Percentiles rank a stretch among this genome's conserved stretches.
phyloP scores from a whole-genome alignment of 192 early-diverging fungal genomes.

The Coemansia sp. region DNA sequence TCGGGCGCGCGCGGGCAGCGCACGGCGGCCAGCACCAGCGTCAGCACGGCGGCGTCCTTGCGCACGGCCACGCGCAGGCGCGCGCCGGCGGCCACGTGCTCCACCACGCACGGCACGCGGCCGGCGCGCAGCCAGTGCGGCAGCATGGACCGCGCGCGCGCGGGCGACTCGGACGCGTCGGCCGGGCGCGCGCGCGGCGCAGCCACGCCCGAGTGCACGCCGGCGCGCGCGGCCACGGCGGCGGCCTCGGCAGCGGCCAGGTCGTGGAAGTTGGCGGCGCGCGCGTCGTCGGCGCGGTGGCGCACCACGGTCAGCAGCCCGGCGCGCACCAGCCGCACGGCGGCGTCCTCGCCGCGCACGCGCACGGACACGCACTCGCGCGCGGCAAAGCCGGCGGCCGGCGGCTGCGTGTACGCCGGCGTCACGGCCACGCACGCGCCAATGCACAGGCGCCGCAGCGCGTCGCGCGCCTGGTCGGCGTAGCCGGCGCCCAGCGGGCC shows the following conservation, averaged over 20 bases:
- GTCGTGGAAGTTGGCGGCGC: slow-evolving; percentile 80
- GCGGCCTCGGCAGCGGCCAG: slow-evolving; percentile 74
- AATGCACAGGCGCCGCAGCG: slow-evolving; percentile 80
- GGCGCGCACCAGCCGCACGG: slow-evolving; percentile 54
- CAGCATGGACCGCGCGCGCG: slow-evolving; percentile 83
- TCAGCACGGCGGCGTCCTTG: slow-evolving; percentile 76
- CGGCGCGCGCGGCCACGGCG: slow-evolving; percentile 66
- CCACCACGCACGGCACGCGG: slow-evolving; percentile 76
- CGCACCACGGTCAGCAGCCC: slow-evolving; percentile 78
- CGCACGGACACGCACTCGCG: slow-evolving; percentile 85
- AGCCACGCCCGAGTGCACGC: slow-evolving; percentile 84
- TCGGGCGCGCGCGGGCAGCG: slow-evolving; percentile 84
- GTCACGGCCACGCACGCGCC: slow-evolving; percentile 72
- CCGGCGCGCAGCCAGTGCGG: slow-evolving; percentile 78
- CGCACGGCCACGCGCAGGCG: slow-evolving; percentile 83
- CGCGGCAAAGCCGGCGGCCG: slow-evolving; percentile 76
- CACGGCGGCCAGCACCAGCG: slow-evolving; percentile 81
- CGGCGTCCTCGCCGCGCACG: slow-evolving; percentile 58
- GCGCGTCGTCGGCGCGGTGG: slow-evolving; percentile 82
- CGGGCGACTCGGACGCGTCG: slow-evolving; percentile 79
- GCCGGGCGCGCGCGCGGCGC: slow-evolving; percentile 64
- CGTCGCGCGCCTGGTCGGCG: slow-evolving; percentile 83
- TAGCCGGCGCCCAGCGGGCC: slow-evolving; percentile 74
- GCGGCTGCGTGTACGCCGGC: slow-evolving; percentile 87
- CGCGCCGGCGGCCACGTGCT: slow-evolving; percentile 77